A percentile compares a stretch with the other conserved stretches of the same genome.
These are phyloP conservation scores for Acer campestre DNA, from an alignment of 345 rosid species.

Conservation along the genomic window DNA sequence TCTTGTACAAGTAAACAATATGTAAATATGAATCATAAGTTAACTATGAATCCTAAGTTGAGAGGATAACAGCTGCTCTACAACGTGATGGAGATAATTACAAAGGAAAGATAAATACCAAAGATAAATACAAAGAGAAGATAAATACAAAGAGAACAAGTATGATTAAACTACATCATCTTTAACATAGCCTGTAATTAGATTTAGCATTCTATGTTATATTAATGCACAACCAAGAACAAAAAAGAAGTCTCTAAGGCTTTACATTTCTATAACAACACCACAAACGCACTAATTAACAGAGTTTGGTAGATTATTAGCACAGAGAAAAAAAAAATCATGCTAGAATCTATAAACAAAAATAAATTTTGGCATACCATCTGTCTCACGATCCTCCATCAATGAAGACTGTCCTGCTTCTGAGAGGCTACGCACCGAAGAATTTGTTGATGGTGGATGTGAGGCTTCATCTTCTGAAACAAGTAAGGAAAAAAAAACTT, in stretches of 20 bases:
- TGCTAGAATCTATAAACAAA: neutral
- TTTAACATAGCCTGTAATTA: conserved; percentile 64
- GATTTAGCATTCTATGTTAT: neutral
- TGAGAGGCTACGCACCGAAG: conserved; percentile 56
- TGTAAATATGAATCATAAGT: no score
- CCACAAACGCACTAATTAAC: neutral
- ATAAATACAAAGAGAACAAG: no score
- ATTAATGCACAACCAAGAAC: conserved; percentile 1
- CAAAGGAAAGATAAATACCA: no score
- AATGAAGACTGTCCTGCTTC: conserved; percentile 58
- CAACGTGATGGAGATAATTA: no score
- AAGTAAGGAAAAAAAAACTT: no score
- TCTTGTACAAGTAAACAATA: no score
- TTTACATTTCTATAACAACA: neutral
- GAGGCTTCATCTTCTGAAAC: conserved; percentile 64
- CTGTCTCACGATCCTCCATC: conserved; percentile 47
- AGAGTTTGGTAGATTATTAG: neutral
- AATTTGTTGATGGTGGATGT: conserved; percentile 47
- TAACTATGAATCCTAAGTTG: no score
- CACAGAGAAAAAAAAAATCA: neutral
- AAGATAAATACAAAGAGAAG: no score
- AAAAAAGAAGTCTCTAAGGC: conserved; percentile 7
- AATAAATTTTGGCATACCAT: conserved; percentile 44
- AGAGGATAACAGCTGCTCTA: no score
- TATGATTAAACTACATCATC: no score